phyloP scores from a whole-genome alignment of 2,329 filamentous ascomycete genomes.

The Penicillium sp. region DNA sequence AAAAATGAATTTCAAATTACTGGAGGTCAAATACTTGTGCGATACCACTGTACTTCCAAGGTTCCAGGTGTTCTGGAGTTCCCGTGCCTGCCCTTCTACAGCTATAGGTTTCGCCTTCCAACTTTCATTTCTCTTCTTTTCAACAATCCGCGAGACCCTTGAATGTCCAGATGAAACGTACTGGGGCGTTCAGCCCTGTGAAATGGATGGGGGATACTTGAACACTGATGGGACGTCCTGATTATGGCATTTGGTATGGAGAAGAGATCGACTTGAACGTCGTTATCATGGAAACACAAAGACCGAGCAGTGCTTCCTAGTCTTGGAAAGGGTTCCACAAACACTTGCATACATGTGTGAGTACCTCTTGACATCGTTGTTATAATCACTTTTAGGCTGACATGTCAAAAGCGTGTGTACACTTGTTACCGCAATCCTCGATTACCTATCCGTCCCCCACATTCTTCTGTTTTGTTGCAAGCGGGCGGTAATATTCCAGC shows the following conservation, averaged over 20 bases:
- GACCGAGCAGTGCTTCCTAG: neutral
- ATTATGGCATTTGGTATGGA: constrained; percentile 10
- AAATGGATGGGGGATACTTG: neutral
- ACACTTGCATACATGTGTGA: neutral
- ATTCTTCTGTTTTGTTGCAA: no score
- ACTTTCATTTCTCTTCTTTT: neutral
- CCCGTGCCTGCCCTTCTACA: no score
- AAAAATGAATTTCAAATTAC: no score
- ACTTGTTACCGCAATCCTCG: neutral
- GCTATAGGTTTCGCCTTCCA: no score
- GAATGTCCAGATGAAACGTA: neutral
- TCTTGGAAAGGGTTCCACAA: neutral
- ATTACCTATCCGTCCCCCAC: no score
- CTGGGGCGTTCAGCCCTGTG: neutral
- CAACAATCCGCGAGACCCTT: neutral
- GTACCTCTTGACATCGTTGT: neutral
- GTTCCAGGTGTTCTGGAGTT: no score
- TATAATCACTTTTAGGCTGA: neutral
- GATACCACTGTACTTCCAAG: no score
- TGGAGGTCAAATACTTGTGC: no score
- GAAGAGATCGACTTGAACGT: neutral
- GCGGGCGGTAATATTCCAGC: no score
- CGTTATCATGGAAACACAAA: neutral
- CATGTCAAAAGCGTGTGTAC: neutral
- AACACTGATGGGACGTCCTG: constrained; percentile 1